Base-by-base conservation (phyloP, 176 grass and related monocot species). In the Pontederia paniculata region DNA sequence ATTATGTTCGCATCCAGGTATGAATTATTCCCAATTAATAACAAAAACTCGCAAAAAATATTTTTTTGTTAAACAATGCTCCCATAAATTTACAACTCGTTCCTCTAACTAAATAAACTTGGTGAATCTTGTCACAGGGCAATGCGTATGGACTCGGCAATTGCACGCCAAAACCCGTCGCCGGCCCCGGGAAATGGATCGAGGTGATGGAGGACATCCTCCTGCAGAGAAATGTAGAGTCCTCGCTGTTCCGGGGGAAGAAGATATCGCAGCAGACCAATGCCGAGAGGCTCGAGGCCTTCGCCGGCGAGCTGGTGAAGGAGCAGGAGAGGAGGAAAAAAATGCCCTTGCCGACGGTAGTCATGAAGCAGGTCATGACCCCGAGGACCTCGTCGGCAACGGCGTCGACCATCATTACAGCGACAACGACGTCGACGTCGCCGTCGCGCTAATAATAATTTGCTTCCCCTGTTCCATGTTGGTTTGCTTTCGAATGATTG, bases 241-340 rank as follows among this genome's bases (percentile, higher is more conserved):
- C 87, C 0, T 67, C 67, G 59, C 73, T 90, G 0, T 90, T 90
- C 71, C 66, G 78, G 1, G 87, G 81, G 1, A 55, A 79, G 58
- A 79, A 54, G 56, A 67, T 90, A 18, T 76, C 74, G 2, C 68
- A 79, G 15, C 53, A 63, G 52, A 90, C 81, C 0, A 90, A 85
- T 62, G 71, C 53, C 5, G 74, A 90, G 63, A 85, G 82, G 68
- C 41, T 90, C 4, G 78, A 90, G 41, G 51, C 63, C 9, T 57
- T 85, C 20, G 63, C 75, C 5, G 55, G 12, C 23, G 87, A 90
- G 68, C 57, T 90, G 8, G 76, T 82, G 25, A 85, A 82, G 57
- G 87, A 90, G 78, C 81, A 85, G 14, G 74, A 85, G 50, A 48
- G 77, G 25, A 56, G 54, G 19, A 56, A 56, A 9, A 56, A 56